Evolutionary conservation across 2,329 filamentous ascomycete genomes (phyloP), one percentile per base, ranked within the genome.

Genomic region (Aspergillus versicolor): DNA sequence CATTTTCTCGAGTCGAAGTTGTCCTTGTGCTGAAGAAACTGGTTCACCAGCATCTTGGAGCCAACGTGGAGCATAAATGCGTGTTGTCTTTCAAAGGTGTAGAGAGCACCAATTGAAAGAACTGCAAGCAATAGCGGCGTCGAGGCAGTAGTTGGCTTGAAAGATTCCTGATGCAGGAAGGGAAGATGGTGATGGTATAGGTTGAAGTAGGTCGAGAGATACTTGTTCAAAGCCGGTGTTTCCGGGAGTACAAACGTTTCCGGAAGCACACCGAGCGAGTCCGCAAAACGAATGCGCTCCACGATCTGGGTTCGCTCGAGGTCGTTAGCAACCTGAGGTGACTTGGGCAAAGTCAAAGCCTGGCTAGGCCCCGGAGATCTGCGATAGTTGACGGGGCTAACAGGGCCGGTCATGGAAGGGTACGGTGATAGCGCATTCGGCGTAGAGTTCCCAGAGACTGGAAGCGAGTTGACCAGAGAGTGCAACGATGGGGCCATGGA

Each of bases 1-100:
- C 93, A 97, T 75, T 97, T 97, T 67, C 93, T 88, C 8, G 94
- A 97, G 80, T 93, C 96, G 75, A 97, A 97, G 77, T 96, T 96
- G 74, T 97, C 92, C 81, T 97, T 97, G 79, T 97, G 95, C 76
- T 96, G 92, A 61, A 99, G 76, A 75, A 97, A 97, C 73, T 97
- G 91, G 72, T 95, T 97, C 67, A 97, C 92, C 17, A 99, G 84
- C 27, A 97, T 90, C 80, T 97, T 99, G 58, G 94, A 96, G 17
- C 93, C 94, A 65, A 97, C 96, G 77, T 99, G 94, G 21, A 97
- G 85, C 83, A 96, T 91, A 73, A 97, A 97, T 0, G 94, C 94
- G 72, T 96, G 90, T 67, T 97, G 93, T 71, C 96, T 91, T 70
- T 97, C 93, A 72, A 97, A 97, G 15, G 93, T 93, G 76, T 97